Evolutionary conservation across 805 yeast species (phyloP), one percentile per base, ranked within the genome.

Genomic region (Metschnikowia picachoensis): DNA sequence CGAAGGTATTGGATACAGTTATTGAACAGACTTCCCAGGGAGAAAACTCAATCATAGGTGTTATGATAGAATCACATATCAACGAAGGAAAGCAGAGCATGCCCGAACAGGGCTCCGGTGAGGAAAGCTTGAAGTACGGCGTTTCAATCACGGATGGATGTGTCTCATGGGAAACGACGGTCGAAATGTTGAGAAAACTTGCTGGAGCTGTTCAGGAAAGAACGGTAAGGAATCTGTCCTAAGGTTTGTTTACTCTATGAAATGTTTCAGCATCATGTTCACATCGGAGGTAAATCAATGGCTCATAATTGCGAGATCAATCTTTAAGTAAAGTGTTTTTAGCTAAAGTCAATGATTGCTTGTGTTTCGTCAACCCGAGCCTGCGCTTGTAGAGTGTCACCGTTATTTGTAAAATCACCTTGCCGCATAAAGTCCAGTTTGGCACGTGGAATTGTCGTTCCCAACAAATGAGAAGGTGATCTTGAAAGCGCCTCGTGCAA

Each of bases 81-180:
- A 78, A 77, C 50, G 97, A 86, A 65, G 99, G 99, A 44, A 85
- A 95, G 72, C 99, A 94, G 32, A 53, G 74, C 83, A 86, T 60
- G 90, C 79, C 87, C 39, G 62, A 66, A 11, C 75, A 69, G 35
- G 72, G 79, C 47, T 85, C 83, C 43, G 96, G 96, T 44, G 84
- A 85, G 62, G 76, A 75, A 44, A 65, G 67, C 13, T 79, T 92
- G 68, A 80, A 85, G 61, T 92, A 92, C 70, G 99, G 99, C 52
- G 87, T 90, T 52, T 87, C 96, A 29, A 90, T 92, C 59, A 92
- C 99, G n/a, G 99, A 92, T 68, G 96, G 97, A 30, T 92, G 99
- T 76, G 90, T 92, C 50, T 79, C 88, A 49, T 88, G 96, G 89
- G 94, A 86, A 44, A 74, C 81, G 40, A 92, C 99, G 14, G 92